A percentile compares a stretch with the other conserved stretches of the same genome.
Evolutionary conservation across 768 basidiomycete species (phyloP).

Genomic region (Suillus paluster): DNA sequence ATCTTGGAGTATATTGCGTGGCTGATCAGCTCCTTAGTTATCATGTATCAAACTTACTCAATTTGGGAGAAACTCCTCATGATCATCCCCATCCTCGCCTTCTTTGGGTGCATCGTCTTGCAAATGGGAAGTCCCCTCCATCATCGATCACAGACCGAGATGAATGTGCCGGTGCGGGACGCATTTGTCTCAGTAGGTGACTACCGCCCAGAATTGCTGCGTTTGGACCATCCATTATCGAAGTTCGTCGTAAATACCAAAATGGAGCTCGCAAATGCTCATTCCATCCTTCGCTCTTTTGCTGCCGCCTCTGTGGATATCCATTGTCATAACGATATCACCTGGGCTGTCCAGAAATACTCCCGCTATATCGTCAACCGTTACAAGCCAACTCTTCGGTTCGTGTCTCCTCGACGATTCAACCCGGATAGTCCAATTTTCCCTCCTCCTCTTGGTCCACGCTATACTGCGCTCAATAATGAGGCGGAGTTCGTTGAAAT

Average conservation of each 20-base stretch:
- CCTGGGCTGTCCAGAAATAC: background rate
- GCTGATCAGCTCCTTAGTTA: background rate
- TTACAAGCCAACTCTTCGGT: background rate
- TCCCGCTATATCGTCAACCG: background rate
- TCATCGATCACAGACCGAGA: background rate
- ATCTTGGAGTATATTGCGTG: background rate
- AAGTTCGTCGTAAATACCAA: background rate
- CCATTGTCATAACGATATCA: background rate
- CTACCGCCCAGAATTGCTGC: background rate
- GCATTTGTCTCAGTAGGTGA: background rate
- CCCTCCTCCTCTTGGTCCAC: background rate
- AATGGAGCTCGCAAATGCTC: background rate
- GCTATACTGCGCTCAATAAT: background rate
- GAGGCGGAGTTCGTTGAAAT: background rate
- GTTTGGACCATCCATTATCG: background rate
- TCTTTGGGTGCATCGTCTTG: background rate
- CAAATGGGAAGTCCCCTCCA: background rate
- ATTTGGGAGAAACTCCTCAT: background rate
- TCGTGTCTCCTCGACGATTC: conserved; percentile 1
- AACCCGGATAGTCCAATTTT: background rate
- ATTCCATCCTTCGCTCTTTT: background rate
- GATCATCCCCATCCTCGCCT: background rate
- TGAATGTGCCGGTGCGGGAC: background rate
- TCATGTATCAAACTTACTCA: background rate
- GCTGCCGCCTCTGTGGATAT: background rate